Conservation (phyloP, 140 eudicot genomes). For the Erigeron philadelphicus region DNA sequence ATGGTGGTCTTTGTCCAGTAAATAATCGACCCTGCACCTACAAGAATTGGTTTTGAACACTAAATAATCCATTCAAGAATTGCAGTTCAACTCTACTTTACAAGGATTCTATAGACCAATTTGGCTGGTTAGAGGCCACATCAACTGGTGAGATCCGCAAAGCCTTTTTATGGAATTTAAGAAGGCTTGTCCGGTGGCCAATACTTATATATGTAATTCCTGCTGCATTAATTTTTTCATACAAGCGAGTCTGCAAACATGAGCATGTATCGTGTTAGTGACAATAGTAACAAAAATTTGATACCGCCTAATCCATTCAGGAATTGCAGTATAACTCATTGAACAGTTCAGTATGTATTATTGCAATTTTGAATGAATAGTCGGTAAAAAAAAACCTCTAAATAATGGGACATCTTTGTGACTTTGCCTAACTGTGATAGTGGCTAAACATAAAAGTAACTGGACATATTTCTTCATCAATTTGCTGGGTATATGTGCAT, state of each 20-base stretch:
- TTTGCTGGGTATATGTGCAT: not conserved
- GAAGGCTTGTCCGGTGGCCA: conserved; percentile 67
- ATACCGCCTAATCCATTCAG: not conserved
- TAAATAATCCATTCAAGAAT: conserved; percentile 22
- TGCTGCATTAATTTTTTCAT: conserved; percentile 54
- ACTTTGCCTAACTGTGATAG: no score
- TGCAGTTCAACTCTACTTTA: conserved; percentile 19
- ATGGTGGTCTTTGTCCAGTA: not conserved
- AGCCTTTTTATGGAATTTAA: conserved; percentile 52
- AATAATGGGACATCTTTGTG: no score
- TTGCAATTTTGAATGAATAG: no score
- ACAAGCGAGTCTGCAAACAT: conserved; percentile 56
- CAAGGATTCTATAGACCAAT: conserved; percentile 59
- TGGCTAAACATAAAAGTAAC: no score
- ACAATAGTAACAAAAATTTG: not conserved
- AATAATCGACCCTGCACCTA: conserved; percentile 4
- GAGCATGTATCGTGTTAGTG: conserved; percentile 5
- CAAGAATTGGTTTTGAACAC: not conserved
- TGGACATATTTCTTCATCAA: no score
- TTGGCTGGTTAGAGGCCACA: conserved; percentile 27
- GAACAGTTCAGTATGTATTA: no score
- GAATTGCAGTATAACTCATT: not conserved
- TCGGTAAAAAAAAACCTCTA: no score
- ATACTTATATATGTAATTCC: conserved; percentile 76
- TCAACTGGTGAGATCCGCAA: conserved; percentile 45